Conservation (phyloP, 306 rosid species). For the Lathyrus tuberosus region DNA sequence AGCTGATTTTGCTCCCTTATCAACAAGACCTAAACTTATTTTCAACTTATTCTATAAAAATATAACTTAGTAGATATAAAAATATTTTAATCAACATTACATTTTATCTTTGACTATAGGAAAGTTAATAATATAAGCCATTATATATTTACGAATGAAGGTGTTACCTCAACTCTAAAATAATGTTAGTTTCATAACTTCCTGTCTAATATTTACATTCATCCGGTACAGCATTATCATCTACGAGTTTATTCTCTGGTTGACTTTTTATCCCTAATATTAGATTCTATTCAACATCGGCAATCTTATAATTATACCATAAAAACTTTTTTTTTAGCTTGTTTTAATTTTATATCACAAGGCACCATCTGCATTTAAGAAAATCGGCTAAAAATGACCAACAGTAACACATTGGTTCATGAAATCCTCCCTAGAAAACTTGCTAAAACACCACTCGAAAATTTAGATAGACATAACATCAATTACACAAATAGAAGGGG, state of each 20-base stretch:
- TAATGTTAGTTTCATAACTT: not conserved
- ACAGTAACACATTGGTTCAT: constrained; percentile 16
- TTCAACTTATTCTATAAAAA: no score
- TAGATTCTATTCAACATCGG: not conserved
- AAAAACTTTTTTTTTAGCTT: not conserved
- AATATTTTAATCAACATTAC: no score
- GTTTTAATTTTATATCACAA: not conserved
- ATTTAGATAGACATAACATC: constrained; percentile 4
- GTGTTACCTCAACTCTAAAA: not conserved
- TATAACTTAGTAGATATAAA: no score
- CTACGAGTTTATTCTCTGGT: not conserved
- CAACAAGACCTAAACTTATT: no score
- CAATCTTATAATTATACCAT: not conserved
- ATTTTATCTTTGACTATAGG: no score
- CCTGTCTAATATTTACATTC: not conserved
- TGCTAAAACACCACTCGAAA: constrained; percentile 11
- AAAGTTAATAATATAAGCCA: no score
- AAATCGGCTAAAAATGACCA: not conserved
- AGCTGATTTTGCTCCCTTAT: no score
- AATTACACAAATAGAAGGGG: constrained; percentile 32
- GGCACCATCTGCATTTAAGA: constrained; percentile 14
- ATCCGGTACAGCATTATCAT: not conserved
- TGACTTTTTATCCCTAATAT: not conserved
- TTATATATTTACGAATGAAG: not conserved
- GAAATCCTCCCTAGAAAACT: constrained; percentile 23